phyloP scores from a whole-genome alignment of 805 yeast genomes.

The Metschnikowia vanudenii region DNA sequence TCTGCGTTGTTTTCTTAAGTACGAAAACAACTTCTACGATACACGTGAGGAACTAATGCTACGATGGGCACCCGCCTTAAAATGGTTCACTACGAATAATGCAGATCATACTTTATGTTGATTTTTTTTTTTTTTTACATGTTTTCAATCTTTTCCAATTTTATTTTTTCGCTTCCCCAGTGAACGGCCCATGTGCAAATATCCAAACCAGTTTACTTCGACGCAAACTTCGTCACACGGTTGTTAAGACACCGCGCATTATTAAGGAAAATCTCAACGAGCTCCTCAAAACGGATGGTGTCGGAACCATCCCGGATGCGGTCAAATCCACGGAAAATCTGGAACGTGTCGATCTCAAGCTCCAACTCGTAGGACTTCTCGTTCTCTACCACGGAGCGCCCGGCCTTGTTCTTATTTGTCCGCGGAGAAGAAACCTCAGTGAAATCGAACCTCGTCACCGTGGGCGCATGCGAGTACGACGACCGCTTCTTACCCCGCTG shows the following conservation, averaged over 20 bases:
- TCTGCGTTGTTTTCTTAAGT: no score
- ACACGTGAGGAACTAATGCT: no score
- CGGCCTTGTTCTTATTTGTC: constrained; percentile 34
- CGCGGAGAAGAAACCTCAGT: constrained; percentile 53
- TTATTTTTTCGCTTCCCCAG: no score
- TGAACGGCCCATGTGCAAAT: no score
- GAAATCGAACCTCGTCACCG: constrained; percentile 70
- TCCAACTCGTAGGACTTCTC: constrained; percentile 40
- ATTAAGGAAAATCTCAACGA: constrained; percentile 56
- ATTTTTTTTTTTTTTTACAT: no score
- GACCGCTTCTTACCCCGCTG: constrained; percentile 71
- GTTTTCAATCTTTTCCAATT: no score
- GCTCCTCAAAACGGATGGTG: constrained; percentile 56
- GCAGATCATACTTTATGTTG: no score
- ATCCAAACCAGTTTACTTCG: no score
- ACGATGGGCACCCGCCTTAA: no score
- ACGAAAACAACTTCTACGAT: no score
- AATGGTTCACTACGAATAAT: no score
- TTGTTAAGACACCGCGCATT: constrained; percentile 54
- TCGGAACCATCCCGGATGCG: constrained; percentile 42
- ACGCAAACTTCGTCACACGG: constrained; percentile 42
- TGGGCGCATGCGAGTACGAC: constrained; percentile 70
- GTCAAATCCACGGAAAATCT: constrained; percentile 42
- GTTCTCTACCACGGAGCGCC: constrained; percentile 37
- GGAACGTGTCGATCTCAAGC: constrained; percentile 39